A percentile compares a stretch with the other conserved stretches of the same genome.
phyloP scores from a whole-genome alignment of 306 rosid species.

The Prunus campanulata region DNA sequence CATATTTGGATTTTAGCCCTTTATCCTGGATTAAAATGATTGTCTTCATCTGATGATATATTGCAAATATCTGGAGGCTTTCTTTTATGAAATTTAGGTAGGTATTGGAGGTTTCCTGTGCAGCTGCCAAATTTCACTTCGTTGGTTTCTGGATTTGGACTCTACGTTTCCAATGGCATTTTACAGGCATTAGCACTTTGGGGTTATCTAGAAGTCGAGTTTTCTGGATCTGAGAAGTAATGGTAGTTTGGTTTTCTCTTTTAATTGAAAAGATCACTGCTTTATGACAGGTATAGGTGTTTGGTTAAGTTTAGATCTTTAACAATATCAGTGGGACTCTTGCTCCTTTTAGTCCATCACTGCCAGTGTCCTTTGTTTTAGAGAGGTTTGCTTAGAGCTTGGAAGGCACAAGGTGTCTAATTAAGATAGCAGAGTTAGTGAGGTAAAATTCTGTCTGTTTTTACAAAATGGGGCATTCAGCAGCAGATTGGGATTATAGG shows the following conservation, averaged over 20 bases:
- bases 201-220: slow-evolving; percentile 15
- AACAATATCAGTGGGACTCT: neutral
- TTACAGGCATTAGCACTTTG: slow-evolving; percentile 14
- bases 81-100: slow-evolving; percentile 16
- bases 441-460: slow-evolving; percentile 20
- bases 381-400: neutral
- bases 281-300: slow-evolving; percentile 23
- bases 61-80: slow-evolving; percentile 36
- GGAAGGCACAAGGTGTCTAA: slow-evolving; percentile 10
- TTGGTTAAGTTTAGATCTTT: slow-evolving; percentile 7
- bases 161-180: slow-evolving; percentile 29
- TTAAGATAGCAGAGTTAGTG: slow-evolving; percentile 19
- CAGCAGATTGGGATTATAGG: slow-evolving; percentile 72
- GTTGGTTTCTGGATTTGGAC: slow-evolving; percentile 34
- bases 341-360: too few relatives aligned
- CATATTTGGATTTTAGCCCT: slow-evolving; percentile 8
- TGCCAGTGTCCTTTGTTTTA: neutral
- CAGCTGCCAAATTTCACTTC: slow-evolving; percentile 36
- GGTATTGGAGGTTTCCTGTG: slow-evolving; percentile 38
- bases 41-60: slow-evolving; percentile 40
- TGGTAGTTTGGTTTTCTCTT: slow-evolving; percentile 17
- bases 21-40: slow-evolving; percentile 14
- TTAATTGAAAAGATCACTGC: slow-evolving; percentile 23
- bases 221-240: slow-evolving; percentile 48
- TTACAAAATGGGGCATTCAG: slow-evolving; percentile 70